These are phyloP conservation scores for Helotiales sp. DNA, from an alignment of 2,329 filamentous ascomycete species.

Conservation along the genomic window DNA sequence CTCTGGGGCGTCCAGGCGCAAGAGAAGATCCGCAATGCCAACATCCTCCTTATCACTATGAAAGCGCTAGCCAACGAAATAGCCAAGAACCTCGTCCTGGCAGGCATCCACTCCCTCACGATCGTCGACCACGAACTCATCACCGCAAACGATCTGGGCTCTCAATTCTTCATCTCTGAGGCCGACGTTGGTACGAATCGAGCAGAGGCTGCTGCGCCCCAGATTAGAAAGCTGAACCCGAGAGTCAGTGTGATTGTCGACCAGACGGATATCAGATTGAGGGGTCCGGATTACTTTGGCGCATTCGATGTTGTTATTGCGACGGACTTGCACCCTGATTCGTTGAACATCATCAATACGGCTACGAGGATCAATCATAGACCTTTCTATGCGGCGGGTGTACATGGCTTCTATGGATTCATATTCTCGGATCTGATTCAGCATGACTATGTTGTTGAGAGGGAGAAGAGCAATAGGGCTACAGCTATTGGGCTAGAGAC, in stretches of 20 bases:
- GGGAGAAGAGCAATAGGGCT: constrained; percentile 77
- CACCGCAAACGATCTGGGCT: constrained; percentile 78
- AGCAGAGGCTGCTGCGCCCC: constrained; percentile 77
- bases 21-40: constrained; percentile 86
- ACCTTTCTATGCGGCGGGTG: constrained; percentile 86
- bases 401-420: constrained; percentile 91
- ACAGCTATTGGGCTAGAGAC: constrained; percentile 69
- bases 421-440: constrained; percentile 92
- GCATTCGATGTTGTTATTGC: constrained; percentile 86
- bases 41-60: constrained; percentile 87
- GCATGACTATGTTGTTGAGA: constrained; percentile 88
- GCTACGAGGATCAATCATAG: constrained; percentile 77
- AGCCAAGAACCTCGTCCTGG: constrained; percentile 95
- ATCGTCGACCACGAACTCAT: constrained; percentile 80
- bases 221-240: constrained; percentile 86
- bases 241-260: constrained; percentile 79
- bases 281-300: constrained; percentile 75
- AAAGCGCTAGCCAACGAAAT: constrained; percentile 91
- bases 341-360: constrained; percentile 81
- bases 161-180: constrained; percentile 78
- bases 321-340: constrained; percentile 80
- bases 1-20: constrained; percentile 97
- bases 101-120: constrained; percentile 88
- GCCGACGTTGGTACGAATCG: constrained; percentile 81
- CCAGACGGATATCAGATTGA: constrained; percentile 67